Base-by-base conservation (phyloP, 495 filamentous ascomycete species). In the Daldinia vernicosa region DNA sequence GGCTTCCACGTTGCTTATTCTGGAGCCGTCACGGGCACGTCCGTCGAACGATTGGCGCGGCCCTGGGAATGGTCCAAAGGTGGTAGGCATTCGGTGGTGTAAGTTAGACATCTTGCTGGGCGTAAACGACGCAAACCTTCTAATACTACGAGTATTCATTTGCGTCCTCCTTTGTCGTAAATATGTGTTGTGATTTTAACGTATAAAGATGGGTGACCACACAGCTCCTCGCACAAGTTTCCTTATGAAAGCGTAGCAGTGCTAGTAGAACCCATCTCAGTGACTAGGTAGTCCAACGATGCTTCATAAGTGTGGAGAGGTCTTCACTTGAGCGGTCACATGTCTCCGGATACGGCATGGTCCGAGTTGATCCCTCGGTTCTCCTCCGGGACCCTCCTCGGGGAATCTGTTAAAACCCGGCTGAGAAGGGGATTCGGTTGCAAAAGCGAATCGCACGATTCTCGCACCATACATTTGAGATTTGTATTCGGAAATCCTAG, bases 31-130 rank as follows among this genome's bases (percentile, higher is more conserved):
- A 2, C 52, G 37, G 5, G 22, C 24, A 56, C 15, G 33, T 7
- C 62, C 62, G n/a, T 65, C 52, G 39, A 65, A 65, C 2, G 62
- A 56, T 22, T 65, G 62, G 19, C 62, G 53, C 9, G 62, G 62
- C 6, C 62, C 62, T 26, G 62, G 62, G 27, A 65, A 65, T 2
- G 62, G 62, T 19, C 62, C 62, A 35, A 65, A 65, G 4, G 52
- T 39, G 6, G 52, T 57, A 14, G 62, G 62, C 62, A 65, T 65
- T 56, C 62, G 62, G 35, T 65, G 19, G 39, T 65, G 62, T 26
- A 65, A 27, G 26, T 17, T 19, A 4, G 37, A 9, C n/a, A 35
- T 15, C 26, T 28, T 57, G n/a, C n/a, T 26, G 14, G 52, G 9
- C 26, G 52, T 33, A 24, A 14, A 39, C 22, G 17, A 55, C 2